These are phyloP conservation scores for Cercophora newfieldiana DNA, from an alignment of 495 filamentous ascomycete genomes.

Conservation along the genomic window DNA sequence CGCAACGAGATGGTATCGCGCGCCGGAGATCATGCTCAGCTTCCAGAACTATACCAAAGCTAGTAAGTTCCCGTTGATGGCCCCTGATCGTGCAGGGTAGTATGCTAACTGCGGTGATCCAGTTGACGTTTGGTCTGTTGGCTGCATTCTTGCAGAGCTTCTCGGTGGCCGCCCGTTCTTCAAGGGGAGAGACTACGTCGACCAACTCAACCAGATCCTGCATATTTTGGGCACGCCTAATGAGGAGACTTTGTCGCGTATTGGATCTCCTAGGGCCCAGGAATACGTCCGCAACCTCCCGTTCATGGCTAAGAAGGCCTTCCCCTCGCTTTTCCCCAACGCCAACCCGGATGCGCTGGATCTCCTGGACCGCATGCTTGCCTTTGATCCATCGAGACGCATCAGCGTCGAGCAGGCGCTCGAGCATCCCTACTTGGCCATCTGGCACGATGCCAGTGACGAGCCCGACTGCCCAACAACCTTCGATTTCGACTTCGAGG, in stretches of 20 bases:
- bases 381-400: conserved; percentile 89
- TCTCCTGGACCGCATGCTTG: conserved; percentile 92
- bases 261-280: conserved; percentile 92
- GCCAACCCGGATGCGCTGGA: conserved; percentile 96
- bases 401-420: conserved; percentile 92
- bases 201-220: conserved; percentile 98
- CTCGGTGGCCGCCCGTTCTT: conserved; percentile 97
- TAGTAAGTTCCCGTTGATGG: conserved; percentile 61
- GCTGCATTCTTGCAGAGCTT: conserved; percentile 95
- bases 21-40: conserved; percentile 98
- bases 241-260: conserved; percentile 90
- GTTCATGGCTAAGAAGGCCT: conserved; percentile 89
- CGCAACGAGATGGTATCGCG: conserved; percentile 97
- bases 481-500: conserved; percentile 98
- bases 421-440: conserved; percentile 92
- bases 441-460: conserved; percentile 97
- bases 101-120: conserved; percentile 12
- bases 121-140: conserved; percentile 99
- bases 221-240: conserved; percentile 97
- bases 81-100: neutral
- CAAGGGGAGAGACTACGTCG: conserved; percentile 98
- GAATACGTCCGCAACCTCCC: conserved; percentile 98
- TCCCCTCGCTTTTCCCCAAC: conserved; percentile 84
- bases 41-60: conserved; percentile 99
- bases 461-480: conserved; percentile 90